Conservation (phyloP, 1,284 basidiomycete species). For the Austropuccinia psidii region DNA sequence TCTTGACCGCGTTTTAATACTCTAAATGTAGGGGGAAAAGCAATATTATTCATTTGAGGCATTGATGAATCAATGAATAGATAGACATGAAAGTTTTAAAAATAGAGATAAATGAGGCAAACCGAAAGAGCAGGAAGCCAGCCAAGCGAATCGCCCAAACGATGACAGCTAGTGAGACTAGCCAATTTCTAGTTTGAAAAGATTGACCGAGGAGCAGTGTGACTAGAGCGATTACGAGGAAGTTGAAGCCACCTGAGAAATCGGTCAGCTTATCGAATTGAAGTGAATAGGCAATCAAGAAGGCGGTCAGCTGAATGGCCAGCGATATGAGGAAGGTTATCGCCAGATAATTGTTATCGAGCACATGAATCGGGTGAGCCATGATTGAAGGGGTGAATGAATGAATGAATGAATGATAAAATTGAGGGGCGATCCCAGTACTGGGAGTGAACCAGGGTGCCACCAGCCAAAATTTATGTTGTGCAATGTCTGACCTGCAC, state of each 20-base stretch:
- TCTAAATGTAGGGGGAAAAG: conserved; percentile 45
- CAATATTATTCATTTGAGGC: too few species aligned
- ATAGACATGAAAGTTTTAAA: too few species aligned
- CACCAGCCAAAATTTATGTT: too few species aligned
- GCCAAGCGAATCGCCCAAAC: conserved; percentile 55
- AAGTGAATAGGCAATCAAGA: conserved; percentile 60
- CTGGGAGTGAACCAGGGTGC: too few species aligned
- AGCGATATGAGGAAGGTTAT: conserved; percentile 62
- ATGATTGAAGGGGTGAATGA: not conserved
- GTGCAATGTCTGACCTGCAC: too few species aligned
- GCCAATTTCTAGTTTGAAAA: conserved; percentile 51
- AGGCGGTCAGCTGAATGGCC: conserved; percentile 61
- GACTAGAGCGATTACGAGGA: conserved; percentile 56
- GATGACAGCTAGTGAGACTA: conserved; percentile 57
- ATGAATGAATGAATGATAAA: not conserved
- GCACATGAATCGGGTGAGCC: conserved; percentile 48
- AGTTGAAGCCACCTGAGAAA: conserved; percentile 56
- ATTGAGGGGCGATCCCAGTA: too few species aligned
- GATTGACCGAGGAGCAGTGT: conserved; percentile 56
- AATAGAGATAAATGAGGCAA: conserved; percentile 45
- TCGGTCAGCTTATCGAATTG: conserved; percentile 62
- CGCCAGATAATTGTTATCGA: conserved; percentile 62
- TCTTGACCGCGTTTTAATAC: conserved; percentile 62
- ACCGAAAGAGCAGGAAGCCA: conserved; percentile 55
- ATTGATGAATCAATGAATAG: too few species aligned